phyloP scores from a whole-genome alignment of 2,329 filamentous ascomycete genomes.

The Chaetomium globosum region DNA sequence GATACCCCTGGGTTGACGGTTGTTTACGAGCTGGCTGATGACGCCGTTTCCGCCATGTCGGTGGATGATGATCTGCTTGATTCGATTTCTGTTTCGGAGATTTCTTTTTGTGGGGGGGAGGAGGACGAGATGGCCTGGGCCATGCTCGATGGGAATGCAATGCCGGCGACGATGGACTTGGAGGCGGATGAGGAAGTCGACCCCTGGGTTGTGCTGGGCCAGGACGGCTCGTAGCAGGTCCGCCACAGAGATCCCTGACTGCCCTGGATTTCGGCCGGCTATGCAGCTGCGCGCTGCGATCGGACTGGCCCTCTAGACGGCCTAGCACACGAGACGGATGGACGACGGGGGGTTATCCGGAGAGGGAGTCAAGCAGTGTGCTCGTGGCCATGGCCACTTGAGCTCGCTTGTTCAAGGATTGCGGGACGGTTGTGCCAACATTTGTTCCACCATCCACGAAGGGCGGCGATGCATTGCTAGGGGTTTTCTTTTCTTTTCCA shows the following conservation, averaged over 20 bases:
- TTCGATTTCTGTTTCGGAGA: constrained; percentile 9
- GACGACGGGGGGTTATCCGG: not conserved
- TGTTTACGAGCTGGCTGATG: constrained; percentile 46
- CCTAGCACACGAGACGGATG: constrained; percentile 17
- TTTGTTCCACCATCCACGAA: constrained; percentile 7
- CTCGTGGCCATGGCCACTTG: constrained; percentile 30
- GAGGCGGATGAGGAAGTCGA: constrained; percentile 37
- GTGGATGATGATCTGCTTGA: constrained; percentile 21
- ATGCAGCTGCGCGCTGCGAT: constrained; percentile 35
- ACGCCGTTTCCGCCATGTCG: constrained; percentile 39
- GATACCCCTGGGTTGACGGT: constrained; percentile 43
- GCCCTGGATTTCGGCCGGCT: constrained; percentile 31
- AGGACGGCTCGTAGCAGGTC: constrained; percentile 53
- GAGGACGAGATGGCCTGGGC: constrained; percentile 10
- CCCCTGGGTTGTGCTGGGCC: constrained; percentile 49
- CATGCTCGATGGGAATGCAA: constrained; percentile 22
- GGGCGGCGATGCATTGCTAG: constrained; percentile 24
- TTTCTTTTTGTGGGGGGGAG: constrained; percentile 8
- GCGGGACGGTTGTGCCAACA: constrained; percentile 12
- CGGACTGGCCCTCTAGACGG: constrained; percentile 35
- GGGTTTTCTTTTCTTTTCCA: not conserved
- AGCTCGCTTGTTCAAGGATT: constrained; percentile 29
- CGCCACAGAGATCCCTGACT: constrained; percentile 40
- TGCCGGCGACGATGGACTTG: not conserved
- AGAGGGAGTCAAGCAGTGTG: constrained; percentile 26